These are phyloP conservation scores for Incumbomyces lentus DNA, from an alignment of 2,329 filamentous ascomycete genomes.

Conservation along the genomic window DNA sequence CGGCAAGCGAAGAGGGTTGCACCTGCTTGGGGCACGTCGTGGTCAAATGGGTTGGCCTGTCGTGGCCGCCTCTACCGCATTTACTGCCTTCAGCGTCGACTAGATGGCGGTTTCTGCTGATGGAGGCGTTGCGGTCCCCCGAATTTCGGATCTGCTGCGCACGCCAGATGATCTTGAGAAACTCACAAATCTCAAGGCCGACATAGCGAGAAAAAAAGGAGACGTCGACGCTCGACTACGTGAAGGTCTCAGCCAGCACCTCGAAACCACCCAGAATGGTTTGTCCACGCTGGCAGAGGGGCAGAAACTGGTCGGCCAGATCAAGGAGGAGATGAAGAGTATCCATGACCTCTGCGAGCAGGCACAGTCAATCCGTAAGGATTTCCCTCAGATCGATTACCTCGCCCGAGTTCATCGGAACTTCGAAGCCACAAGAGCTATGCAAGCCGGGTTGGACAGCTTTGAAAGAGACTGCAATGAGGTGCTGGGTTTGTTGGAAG, in stretches of 20 bases:
- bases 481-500: constrained; percentile 66
- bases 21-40: too few species aligned
- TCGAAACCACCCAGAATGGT: constrained; percentile 86
- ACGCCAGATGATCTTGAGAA: constrained; percentile 97
- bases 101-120: constrained; percentile 34
- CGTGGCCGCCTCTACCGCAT: too few species aligned
- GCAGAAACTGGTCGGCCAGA: constrained; percentile 80
- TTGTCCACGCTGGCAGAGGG: constrained; percentile 83
- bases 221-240: constrained; percentile 85
- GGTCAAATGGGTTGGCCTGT: too few species aligned
- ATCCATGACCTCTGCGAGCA: constrained; percentile 97
- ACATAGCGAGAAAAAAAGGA: constrained; percentile 88
- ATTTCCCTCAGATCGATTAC: constrained; percentile 76
- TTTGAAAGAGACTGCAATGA: constrained; percentile 69
- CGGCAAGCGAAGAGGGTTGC: too few species aligned
- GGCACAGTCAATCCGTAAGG: constrained; percentile 91
- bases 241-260: constrained; percentile 77
- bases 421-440: constrained; percentile 85
- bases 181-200: constrained; percentile 76
- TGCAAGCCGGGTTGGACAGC: constrained; percentile 80
- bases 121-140: constrained; percentile 56
- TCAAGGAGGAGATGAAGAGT: constrained; percentile 97
- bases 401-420: constrained; percentile 61
- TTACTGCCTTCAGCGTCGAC: too few species aligned
- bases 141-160: constrained; percentile 84